Evolutionary conservation across 805 yeast genomes (phyloP).

Genomic region (Clavispora vitiphila): DNA sequence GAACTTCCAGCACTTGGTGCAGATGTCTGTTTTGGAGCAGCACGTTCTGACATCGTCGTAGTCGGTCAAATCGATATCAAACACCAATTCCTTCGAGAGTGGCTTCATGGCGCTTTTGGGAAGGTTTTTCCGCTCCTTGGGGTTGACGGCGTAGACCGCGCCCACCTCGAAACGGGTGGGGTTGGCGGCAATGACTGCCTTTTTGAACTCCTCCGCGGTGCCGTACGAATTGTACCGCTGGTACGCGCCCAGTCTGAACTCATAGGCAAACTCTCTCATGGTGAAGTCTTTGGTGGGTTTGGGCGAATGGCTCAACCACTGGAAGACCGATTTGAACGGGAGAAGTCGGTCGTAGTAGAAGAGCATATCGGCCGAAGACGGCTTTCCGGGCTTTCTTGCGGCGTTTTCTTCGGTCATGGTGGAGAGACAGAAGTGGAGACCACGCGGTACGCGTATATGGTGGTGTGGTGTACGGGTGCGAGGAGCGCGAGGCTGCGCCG

Average conservation of each 20-base stretch:
- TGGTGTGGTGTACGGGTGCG: background rate
- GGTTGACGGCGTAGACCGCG: constrained; percentile 82
- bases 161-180: constrained; percentile 96
- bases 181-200: constrained; percentile 63
- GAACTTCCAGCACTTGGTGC: constrained; percentile 90
- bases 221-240: constrained; percentile 80
- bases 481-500: background rate
- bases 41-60: constrained; percentile 93
- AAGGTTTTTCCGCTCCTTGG: constrained; percentile 74
- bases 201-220: constrained; percentile 65
- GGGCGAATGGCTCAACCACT: constrained; percentile 86
- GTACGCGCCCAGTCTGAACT: constrained; percentile 80
- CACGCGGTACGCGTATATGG: background rate
- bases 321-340: constrained; percentile 76
- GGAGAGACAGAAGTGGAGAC: background rate
- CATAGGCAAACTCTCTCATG: constrained; percentile 91
- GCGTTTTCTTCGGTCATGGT: background rate
- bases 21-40: constrained; percentile 79
- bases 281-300: constrained; percentile 71
- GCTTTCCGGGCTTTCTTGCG: constrained; percentile 12
- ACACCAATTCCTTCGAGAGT: constrained; percentile 77
- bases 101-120: constrained; percentile 79
- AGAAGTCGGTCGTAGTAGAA: constrained; percentile 65
- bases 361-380: constrained; percentile 59
- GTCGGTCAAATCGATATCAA: constrained; percentile 97